Evolutionary conservation across 2,329 filamentous ascomycete species (phyloP), one percentile per base, ranked within the genome.

Genomic region (Alternaria metachromatica): DNA sequence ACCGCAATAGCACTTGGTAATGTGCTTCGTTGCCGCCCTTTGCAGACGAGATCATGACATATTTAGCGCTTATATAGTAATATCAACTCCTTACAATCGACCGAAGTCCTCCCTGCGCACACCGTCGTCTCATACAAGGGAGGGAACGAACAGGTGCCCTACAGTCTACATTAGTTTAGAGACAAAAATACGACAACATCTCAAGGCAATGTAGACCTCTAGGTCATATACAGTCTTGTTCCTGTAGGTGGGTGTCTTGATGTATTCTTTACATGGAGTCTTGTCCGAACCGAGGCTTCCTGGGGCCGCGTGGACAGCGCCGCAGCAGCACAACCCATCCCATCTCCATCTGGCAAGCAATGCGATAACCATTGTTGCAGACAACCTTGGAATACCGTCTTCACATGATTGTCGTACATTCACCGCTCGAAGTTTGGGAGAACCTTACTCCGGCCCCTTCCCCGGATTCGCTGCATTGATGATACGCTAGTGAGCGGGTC

Each of bases 51-150:
- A 30, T 57, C 28, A 65, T 44, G 62, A 61, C 43, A 56, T 58
- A 44, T 23, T 45, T 57, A 66, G 61, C 55, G 25, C 25, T 56
- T 62, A 66, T 56, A 64, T 67, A 72, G 64, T 69, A 69, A 65
- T 70, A 66, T 28, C 21, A 64, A 61, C 28, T 41, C 21, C 41
- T n/a, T 9, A 25, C 21, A 49, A 21, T 33, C 25, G 28, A 12
- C n/a, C n/a, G 15, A 56, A 18, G 26, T 30, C 43, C 8, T 23
- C 21, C 12, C 11, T 30, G 20, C 9, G 26, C 8, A 13, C 21
- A 6, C 20, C 12, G 2, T n/a, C 15, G 33, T 37, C 33, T 37
- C 33, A 37, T 37, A 37, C 33, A 9, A 37, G 33, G 33, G 4
- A 9, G 33, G 7, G 15, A 3, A 37, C 33, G 13, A 37, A 9